Evolutionary conservation across 1,284 basidiomycete genomes (phyloP).

Genomic region (Phellinidium pouzarii): DNA sequence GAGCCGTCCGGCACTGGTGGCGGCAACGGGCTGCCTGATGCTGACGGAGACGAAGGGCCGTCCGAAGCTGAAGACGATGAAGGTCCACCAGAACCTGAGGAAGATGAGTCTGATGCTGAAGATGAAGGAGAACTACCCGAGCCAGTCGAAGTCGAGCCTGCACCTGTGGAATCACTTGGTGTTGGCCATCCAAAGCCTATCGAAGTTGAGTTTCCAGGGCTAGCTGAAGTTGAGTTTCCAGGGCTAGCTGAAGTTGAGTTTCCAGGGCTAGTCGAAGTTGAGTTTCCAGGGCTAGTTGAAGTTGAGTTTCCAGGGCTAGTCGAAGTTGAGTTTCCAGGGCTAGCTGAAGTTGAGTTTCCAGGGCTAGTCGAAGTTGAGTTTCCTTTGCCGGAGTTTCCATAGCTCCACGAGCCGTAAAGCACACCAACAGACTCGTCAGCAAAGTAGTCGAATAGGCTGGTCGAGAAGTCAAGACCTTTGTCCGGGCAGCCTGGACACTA

Average conservation of each 20-base stretch:
- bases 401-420: conserved; percentile 51
- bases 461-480: conserved; percentile 73
- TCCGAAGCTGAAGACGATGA: not conserved
- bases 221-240: no score
- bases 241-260: no score
- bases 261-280: no score
- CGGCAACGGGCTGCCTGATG: not conserved
- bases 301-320: no score
- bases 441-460: conserved; percentile 64
- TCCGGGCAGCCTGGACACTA: conserved; percentile 67
- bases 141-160: not conserved
- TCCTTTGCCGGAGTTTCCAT: conserved; percentile 26
- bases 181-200: no score
- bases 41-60: not conserved
- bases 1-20: not conserved
- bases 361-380: not conserved
- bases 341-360: no score
- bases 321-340: no score
- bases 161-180: not conserved
- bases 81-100: not conserved
- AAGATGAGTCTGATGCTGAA: not conserved
- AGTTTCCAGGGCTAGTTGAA: no score
- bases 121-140: not conserved
- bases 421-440: conserved; percentile 41
- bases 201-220: no score